Base-by-base conservation (phyloP, 108 stramenopile genomes). In the Nitzschia putrida region DNA sequence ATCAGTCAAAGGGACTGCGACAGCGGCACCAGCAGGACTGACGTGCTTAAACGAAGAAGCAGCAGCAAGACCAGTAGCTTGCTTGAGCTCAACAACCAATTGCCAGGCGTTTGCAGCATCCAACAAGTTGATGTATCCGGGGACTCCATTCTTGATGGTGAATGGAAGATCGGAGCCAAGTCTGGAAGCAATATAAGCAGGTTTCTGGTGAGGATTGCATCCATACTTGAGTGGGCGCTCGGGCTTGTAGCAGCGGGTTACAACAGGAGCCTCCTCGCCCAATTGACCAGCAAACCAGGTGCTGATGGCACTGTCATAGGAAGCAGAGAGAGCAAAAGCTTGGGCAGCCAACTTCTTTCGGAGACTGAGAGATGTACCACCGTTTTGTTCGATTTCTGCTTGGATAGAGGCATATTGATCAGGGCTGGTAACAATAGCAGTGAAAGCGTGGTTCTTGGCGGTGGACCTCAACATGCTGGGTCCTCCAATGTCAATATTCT, bases 401-500 rank as follows among this genome's bases (percentile, higher is more conserved):
- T 87, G 80, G 39, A 99, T 76, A 41, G 77, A 80, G 1, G 69
- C 81, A 81, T 99, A 99, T 83, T 98, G 97, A 25, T 77, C 73
- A 0, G 97, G 97, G 53, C 64, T 57, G 0, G 96, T 97, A 40
- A 96, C 91, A 79, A 97, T 97, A 18, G 95, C 81, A 13, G 98
- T 98, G 72, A 92, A 95, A 4, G 84, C 85, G 81, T 99, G 98
- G 79, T 99, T 99, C 81, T 99, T 99, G 67, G 98, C 96, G 3
- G 95, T 91, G 20, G 93, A 93, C 34, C 98, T 91, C 43, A 99
- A 80, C 98, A 99, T 99, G 55, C 89, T 88, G 7, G 98, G 98
- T n/a, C 98, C 98, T 21, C 98, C 98, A 77, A 99, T 98, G 74
- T 99, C 98, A 75, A 99, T 97, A 75, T 99, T 99, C 80, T 99